Conservation (phyloP, 805 yeast species). For the Kazachstania bromeliacearum region DNA sequence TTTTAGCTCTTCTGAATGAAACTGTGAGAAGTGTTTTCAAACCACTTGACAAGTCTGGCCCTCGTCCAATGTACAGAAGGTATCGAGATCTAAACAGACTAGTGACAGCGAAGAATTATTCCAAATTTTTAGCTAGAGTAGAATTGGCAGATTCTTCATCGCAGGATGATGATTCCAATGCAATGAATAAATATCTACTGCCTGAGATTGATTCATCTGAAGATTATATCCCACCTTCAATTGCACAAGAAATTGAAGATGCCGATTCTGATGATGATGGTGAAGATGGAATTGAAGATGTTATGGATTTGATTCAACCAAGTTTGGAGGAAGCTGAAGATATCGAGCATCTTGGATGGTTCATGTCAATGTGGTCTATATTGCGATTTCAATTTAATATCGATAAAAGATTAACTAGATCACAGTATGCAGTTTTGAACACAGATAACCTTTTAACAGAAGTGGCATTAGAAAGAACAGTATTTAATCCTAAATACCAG, state of each 20-base stretch:
- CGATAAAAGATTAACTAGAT: slow-evolving; percentile 29
- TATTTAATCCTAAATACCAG: slow-evolving; percentile 7
- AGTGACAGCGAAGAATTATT: slow-evolving; percentile 23
- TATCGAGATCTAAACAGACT: slow-evolving; percentile 12
- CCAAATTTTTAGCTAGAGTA: slow-evolving; percentile 12
- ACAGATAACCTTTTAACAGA: slow-evolving; percentile 25
- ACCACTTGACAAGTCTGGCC: not conserved
- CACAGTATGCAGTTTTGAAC: slow-evolving; percentile 25
- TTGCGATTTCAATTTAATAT: slow-evolving; percentile 16
- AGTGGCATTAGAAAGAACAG: slow-evolving; percentile 22
- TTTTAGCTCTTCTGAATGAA: not conserved
- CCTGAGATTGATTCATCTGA: slow-evolving; percentile 23
- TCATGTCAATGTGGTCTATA: slow-evolving; percentile 24
- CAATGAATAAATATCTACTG: slow-evolving; percentile 7
- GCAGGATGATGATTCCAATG: slow-evolving; percentile 17
- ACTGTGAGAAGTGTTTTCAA: not conserved
- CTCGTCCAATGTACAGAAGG: not conserved
- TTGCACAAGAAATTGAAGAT: not conserved
- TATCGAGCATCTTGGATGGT: slow-evolving; percentile 18
- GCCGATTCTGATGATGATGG: not conserved
- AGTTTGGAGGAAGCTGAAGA: not conserved
- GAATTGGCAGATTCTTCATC: not conserved
- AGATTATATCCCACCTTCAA: slow-evolving; percentile 4
- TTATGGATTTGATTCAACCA: not conserved
- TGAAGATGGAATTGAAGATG: not conserved